Percentiles rank a stretch among this genome's conserved stretches.
These are phyloP conservation scores for Saccharomycopsis sp. DNA, from an alignment of 805 yeast genomes.

Conservation along the genomic window DNA sequence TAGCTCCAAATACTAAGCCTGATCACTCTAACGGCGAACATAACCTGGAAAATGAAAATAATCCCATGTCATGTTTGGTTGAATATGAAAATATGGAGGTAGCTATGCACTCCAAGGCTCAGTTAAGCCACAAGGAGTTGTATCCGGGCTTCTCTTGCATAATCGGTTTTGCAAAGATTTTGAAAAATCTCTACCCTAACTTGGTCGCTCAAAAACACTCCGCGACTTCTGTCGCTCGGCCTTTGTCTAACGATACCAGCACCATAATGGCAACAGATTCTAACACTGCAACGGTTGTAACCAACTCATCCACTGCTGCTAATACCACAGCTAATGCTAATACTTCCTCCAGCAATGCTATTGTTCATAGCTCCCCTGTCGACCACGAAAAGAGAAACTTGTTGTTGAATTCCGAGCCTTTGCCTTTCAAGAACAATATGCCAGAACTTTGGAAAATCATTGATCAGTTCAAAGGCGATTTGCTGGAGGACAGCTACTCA, in stretches of 20 bases:
- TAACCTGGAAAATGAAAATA: background rate
- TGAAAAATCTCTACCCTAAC: slow-evolving; percentile 7
- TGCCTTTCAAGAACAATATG: slow-evolving; percentile 4
- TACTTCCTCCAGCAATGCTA: background rate
- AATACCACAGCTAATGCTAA: no score
- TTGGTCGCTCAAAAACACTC: background rate
- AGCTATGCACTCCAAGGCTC: slow-evolving; percentile 73
- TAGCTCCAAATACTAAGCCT: slow-evolving; percentile 30
- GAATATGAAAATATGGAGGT: slow-evolving; percentile 65
- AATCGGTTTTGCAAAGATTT: slow-evolving; percentile 77
- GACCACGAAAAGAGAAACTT: slow-evolving; percentile 17
- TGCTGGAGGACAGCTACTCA: background rate
- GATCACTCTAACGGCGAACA: background rate
- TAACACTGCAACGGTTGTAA: background rate
- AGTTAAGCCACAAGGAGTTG: slow-evolving; percentile 73
- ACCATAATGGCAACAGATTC: background rate
- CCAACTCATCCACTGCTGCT: no score
- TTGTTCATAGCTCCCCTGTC: background rate
- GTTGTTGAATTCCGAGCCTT: slow-evolving; percentile 9
- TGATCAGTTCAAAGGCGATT: background rate
- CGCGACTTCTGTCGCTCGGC: background rate
- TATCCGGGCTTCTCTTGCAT: slow-evolving; percentile 68
- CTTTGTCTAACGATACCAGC: background rate
- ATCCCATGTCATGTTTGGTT: no score
- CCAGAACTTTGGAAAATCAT: slow-evolving; percentile 2